Conservation (phyloP, 352 stramenopile species). For the Pythium guiyangense region DNA sequence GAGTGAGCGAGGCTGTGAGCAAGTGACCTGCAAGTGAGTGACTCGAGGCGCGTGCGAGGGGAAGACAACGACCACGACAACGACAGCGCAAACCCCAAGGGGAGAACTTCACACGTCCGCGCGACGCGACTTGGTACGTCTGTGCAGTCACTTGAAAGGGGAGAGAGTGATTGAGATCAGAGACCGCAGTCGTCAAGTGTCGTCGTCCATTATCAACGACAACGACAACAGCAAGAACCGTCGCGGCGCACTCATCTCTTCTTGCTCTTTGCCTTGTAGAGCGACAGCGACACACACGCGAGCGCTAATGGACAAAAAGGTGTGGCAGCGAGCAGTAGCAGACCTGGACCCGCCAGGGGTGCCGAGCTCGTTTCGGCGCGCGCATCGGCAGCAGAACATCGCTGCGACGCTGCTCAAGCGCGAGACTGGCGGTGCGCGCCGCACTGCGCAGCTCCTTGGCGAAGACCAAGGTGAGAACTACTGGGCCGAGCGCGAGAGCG, state of each 20-base stretch:
- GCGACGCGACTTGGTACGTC: too few species aligned
- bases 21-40: too few species aligned
- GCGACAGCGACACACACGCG: not conserved
- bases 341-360: conserved; percentile 69
- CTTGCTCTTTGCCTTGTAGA: not conserved
- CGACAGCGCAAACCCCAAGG: too few species aligned
- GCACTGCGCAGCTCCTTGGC: conserved; percentile 37
- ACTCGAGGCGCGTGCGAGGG: too few species aligned
- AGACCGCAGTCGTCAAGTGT: not conserved
- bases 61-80: too few species aligned
- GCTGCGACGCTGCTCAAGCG: conserved; percentile 52
- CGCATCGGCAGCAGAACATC: conserved; percentile 65
- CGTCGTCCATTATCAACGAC: not conserved
- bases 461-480: conserved; percentile 61
- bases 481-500: conserved; percentile 77
- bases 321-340: conserved; percentile 68
- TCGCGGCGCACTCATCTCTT: not conserved
- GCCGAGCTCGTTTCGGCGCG: conserved; percentile 69
- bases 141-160: too few species aligned
- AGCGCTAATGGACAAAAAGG: conserved; percentile 41
- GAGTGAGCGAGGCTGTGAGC: too few species aligned
- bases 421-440: conserved; percentile 40
- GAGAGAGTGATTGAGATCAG: too few species aligned
- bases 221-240: too few species aligned
- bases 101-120: too few species aligned